Evolutionary conservation across 2,329 filamentous ascomycete genomes (phyloP), one percentile per base, ranked within the genome.

Genomic region (Pseudopyricularia cyperi): DNA sequence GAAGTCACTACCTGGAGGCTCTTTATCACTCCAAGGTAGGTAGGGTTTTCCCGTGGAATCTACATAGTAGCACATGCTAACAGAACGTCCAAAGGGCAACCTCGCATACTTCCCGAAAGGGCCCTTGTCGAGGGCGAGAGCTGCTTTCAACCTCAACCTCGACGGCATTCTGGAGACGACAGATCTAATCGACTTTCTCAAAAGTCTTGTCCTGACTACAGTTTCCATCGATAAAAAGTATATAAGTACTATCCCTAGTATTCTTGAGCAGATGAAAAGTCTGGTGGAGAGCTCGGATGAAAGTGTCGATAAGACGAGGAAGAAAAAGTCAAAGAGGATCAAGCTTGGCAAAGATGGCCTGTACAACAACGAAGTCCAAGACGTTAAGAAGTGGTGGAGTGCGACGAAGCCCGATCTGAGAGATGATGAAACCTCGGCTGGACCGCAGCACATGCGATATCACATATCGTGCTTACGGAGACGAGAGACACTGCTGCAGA

Each of bases 21-120:
- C 65, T 85, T 1, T 83, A 82, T 70, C 72, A 80, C 67, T 80
- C 83, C 53, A 76, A 79, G 71, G 79, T 79, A 64, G 14, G 71
- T 30, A 22, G 15, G 11, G 24, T 19, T 14, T 3, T 17, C 22
- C 15, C 22, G 24, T 14, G 4, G 39, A 14, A 15, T 5, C 6
- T 30, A 6, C 24, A 19, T 8, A 4, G 3, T 26, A 15, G 39
- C 22, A 24, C 14, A 4, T 44, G 17, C 39, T 44, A 44, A 44
- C 22, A 2, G 11, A 44, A 44, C 22, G 22, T 22, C 8, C 12
- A 32, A 44, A 87, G 75, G 87, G 85, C 33, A 88, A 87, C 3
- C 69, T 91, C 53, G 87, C 87, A 53, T 93, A 90, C 65, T 90
- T 91, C 65, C 83, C 83, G 19, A 93, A 93, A 68, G 87, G 87